Conservation (phyloP, 169 alveolate species). For the Ichthyophthirius multifiliis region DNA sequence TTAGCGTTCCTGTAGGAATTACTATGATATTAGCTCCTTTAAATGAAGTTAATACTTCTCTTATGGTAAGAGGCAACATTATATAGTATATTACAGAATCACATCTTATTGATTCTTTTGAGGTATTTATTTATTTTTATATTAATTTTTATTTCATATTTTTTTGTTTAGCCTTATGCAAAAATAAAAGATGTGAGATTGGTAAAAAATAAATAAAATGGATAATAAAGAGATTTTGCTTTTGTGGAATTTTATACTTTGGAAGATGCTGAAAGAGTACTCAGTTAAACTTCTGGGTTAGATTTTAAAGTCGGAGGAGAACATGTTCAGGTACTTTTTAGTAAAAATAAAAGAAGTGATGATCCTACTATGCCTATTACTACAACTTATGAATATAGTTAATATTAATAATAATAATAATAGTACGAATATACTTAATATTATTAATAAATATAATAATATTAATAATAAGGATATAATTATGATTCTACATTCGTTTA, state of each 20-base stretch:
- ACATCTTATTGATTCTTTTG: slow-evolving; percentile 30
- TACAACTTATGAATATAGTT: neutral
- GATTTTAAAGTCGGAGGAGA: slow-evolving; percentile 9
- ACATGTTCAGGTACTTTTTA: neutral
- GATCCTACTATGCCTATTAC: neutral
- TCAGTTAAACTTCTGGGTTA: neutral
- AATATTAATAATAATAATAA: neutral
- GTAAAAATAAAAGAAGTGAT: neutral
- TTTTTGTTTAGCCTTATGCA: neutral
- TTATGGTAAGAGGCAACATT: slow-evolving; percentile 39
- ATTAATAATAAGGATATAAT: neutral
- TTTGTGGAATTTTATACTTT: slow-evolving; percentile 42
- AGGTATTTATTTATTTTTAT: neutral
- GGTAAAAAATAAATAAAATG: slow-evolving; percentile 33
- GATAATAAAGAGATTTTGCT: slow-evolving; percentile 40
- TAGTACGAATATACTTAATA: neutral
- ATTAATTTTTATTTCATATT: too few species aligned
- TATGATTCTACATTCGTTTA: neutral
- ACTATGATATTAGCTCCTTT: slow-evolving; percentile 20
- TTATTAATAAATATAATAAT: neutral
- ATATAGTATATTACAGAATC: slow-evolving; percentile 29
- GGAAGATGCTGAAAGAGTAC: slow-evolving; percentile 43
- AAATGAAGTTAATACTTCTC: slow-evolving; percentile 29
- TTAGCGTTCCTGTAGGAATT: slow-evolving; percentile 13
- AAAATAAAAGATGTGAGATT: slow-evolving; percentile 34